Evolutionary conservation across 139 green algal species (phyloP).

Genomic region (Chlamydomonas sp.): DNA sequence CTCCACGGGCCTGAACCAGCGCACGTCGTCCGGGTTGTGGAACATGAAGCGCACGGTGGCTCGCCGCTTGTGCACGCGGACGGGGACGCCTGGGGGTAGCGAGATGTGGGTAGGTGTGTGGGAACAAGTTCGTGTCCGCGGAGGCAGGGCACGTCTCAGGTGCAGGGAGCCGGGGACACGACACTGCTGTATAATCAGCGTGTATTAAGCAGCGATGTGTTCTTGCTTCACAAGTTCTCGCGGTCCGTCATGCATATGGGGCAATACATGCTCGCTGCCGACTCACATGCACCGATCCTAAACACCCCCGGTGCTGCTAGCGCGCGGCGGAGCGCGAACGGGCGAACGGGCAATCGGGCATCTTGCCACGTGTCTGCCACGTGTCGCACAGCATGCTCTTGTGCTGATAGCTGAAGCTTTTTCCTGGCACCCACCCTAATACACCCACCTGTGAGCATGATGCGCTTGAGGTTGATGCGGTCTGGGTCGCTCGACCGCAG

Average conservation of each 20-base stretch:
- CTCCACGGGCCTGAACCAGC: constrained; percentile 94
- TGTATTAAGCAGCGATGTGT: neutral
- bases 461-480: constrained; percentile 89
- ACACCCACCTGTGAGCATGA: constrained; percentile 76
- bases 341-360: too few species aligned
- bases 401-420: neutral
- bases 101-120: too few species aligned
- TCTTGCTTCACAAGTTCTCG: too few species aligned
- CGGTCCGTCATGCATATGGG: too few species aligned
- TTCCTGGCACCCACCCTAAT: neutral
- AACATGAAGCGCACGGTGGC: constrained; percentile 97
- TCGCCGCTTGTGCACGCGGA: constrained; percentile 93
- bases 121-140: too few species aligned
- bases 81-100: constrained; percentile 71
- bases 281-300: too few species aligned
- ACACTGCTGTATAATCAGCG: neutral
- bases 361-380: too few species aligned
- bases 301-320: too few species aligned
- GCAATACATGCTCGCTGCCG: too few species aligned
- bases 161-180: neutral
- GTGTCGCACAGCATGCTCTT: too few species aligned
- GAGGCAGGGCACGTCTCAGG: neutral
- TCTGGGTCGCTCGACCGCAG: constrained; percentile 86
- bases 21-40: constrained; percentile 91
- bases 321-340: too few species aligned